Conservation (phyloP, 495 filamentous ascomycete genomes). For the Chaetomium tenue region DNA sequence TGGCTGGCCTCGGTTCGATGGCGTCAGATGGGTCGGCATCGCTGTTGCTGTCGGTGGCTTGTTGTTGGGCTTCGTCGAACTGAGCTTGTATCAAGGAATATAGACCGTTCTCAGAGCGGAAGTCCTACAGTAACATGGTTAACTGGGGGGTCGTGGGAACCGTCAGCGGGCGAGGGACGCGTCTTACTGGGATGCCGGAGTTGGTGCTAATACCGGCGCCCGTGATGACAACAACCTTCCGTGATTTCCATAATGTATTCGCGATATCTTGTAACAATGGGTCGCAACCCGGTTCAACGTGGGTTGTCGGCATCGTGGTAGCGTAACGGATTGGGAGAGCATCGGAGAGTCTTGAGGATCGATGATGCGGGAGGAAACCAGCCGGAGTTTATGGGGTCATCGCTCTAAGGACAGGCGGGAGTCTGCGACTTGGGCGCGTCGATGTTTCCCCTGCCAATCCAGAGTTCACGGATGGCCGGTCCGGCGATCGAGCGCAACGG, state of each 20-base stretch:
- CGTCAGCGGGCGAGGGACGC: no score
- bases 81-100: conserved; percentile 67
- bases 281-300: conserved; percentile 50
- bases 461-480: background rate
- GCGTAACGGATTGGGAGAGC: background rate
- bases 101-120: conserved; percentile 66
- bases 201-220: conserved; percentile 73
- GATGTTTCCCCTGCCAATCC: background rate
- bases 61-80: conserved; percentile 50
- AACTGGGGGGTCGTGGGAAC: conserved; percentile 23
- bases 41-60: conserved; percentile 14
- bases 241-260: conserved; percentile 56
- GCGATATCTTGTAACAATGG: conserved; percentile 60
- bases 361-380: background rate
- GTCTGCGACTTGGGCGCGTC: no score
- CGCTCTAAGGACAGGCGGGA: background rate
- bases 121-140: conserved; percentile 56
- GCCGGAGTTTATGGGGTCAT: conserved; percentile 6
- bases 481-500: no score
- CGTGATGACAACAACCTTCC: conserved; percentile 64
- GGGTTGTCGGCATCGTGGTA: conserved; percentile 54
- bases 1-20: conserved; percentile 40
- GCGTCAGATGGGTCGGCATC: conserved; percentile 24
- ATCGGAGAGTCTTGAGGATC: background rate
- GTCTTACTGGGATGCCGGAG: conserved; percentile 64